These are phyloP conservation scores for Amphichorda felina DNA, from an alignment of 2,329 filamentous ascomycete genomes.

Conservation along the genomic window DNA sequence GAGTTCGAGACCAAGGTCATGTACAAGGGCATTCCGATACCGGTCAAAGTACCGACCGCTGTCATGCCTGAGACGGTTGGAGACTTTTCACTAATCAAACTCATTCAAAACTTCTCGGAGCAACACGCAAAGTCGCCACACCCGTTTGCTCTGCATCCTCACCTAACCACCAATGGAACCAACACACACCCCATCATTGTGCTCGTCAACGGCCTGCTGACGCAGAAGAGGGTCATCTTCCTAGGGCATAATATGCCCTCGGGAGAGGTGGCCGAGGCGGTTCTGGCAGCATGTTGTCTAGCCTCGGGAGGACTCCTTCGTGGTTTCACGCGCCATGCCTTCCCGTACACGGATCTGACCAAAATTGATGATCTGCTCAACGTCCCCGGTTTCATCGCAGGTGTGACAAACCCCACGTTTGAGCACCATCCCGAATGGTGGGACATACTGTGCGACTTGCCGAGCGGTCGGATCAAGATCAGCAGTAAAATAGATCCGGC, in stretches of 20 bases:
- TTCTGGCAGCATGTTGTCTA: slow-evolving; percentile 88
- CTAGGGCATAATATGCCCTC: slow-evolving; percentile 91
- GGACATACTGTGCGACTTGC: slow-evolving; percentile 90
- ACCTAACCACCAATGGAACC: slow-evolving; percentile 83
- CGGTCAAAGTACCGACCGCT: slow-evolving; percentile 90
- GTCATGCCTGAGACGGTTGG: slow-evolving; percentile 92
- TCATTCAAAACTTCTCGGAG: slow-evolving; percentile 87
- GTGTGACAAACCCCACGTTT: slow-evolving; percentile 94
- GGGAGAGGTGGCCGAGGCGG: slow-evolving; percentile 93
- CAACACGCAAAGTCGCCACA: slow-evolving; percentile 74
- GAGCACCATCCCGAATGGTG: slow-evolving; percentile 95
- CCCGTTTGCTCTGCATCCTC: slow-evolving; percentile 75
- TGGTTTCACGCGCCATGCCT: slow-evolving; percentile 91
- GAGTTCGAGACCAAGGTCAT: slow-evolving; percentile 93
- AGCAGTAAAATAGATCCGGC: slow-evolving; percentile 77
- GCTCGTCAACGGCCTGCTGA: slow-evolving; percentile 85
- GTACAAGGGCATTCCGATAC: slow-evolving; percentile 94
- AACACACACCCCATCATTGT: slow-evolving; percentile 92
- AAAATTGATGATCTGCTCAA: slow-evolving; percentile 95
- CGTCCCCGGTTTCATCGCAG: slow-evolving; percentile 94
- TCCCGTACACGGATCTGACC: slow-evolving; percentile 94
- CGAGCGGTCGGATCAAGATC: slow-evolving; percentile 88
- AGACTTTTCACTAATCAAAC: slow-evolving; percentile 93
- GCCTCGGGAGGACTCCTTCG: slow-evolving; percentile 85
- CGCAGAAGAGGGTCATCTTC: slow-evolving; percentile 94